These are phyloP conservation scores for Diaporthe sp. DNA, from an alignment of 2,329 filamentous ascomycete species.

Conservation along the genomic window DNA sequence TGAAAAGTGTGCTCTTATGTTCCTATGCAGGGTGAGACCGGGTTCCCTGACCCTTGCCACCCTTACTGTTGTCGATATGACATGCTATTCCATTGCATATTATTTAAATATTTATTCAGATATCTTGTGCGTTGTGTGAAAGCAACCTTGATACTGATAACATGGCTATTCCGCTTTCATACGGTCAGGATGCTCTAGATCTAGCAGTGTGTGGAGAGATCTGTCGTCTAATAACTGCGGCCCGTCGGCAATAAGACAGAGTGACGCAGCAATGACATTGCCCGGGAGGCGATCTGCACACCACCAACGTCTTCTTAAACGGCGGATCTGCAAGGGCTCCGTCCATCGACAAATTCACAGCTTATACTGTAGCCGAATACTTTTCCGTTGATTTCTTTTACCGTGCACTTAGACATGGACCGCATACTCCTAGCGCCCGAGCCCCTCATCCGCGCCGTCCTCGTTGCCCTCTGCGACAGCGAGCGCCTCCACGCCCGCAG, in stretches of 20 bases:
- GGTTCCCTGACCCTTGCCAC: not conserved
- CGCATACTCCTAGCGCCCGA: slow-evolving; percentile 36
- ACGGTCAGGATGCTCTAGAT: not conserved
- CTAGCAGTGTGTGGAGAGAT: not conserved
- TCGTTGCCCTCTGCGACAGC: slow-evolving; percentile 39
- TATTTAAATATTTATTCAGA: not conserved
- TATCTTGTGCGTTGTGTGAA: not conserved
- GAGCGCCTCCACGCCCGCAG: slow-evolving; percentile 29
- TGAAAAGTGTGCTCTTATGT: not conserved
- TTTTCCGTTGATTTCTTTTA: not conserved
- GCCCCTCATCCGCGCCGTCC: slow-evolving; percentile 33
- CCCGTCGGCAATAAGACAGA: not conserved
- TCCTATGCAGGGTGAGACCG: not conserved
- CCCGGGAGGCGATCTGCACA: slow-evolving; percentile 11
- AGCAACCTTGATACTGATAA: not conserved
- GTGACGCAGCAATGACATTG: slow-evolving; percentile 29
- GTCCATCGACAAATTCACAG: not conserved
- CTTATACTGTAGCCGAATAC: not conserved
- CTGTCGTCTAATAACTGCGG: not conserved
- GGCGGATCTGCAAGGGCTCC: slow-evolving; percentile 8
- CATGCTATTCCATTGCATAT: not conserved
- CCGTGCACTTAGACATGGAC: slow-evolving; percentile 20
- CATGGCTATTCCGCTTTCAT: not conserved
- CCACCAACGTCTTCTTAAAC: slow-evolving; percentile 1
- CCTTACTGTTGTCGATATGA: not conserved